Conservation (phyloP, 371 early-diverging fungal species). For the Mucor circinelloides region DNA sequence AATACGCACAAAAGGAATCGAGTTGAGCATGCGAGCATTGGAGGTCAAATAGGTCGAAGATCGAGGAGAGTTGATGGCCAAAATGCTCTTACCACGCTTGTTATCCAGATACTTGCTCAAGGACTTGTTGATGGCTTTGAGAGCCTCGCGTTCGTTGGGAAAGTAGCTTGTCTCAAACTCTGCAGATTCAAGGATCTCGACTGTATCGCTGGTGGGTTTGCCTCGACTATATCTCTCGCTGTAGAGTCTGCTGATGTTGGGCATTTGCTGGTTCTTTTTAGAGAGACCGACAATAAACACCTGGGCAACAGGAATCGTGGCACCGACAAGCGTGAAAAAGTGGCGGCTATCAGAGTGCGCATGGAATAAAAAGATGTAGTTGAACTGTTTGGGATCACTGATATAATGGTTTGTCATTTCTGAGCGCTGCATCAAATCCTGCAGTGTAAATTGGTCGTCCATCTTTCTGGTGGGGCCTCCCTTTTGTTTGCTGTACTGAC, state of each 20-base stretch:
- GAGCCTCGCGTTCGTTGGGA: conserved; percentile 59
- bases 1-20: conserved; percentile 70
- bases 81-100: conserved; percentile 68
- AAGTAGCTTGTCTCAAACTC: conserved; percentile 55
- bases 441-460: conserved; percentile 32
- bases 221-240: conserved; percentile 29
- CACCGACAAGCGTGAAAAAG: conserved; percentile 71
- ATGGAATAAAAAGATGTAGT: conserved; percentile 75
- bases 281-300: conserved; percentile 76
- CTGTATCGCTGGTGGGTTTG: conserved; percentile 38
- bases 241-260: conserved; percentile 63
- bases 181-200: conserved; percentile 51
- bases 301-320: conserved; percentile 53
- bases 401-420: conserved; percentile 43
- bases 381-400: conserved; percentile 44
- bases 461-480: conserved; percentile 35
- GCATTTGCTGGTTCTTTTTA: conserved; percentile 67
- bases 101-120: conserved; percentile 63
- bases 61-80: conserved; percentile 68
- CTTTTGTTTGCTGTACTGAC: conserved; percentile 41
- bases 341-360: conserved; percentile 72
- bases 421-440: conserved; percentile 50
- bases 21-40: conserved; percentile 56
- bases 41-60: conserved; percentile 51
- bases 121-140: conserved; percentile 48